Evolutionary conservation across 2,329 filamentous ascomycete species (phyloP).

Genomic region (Monosporascus cannonballus): DNA sequence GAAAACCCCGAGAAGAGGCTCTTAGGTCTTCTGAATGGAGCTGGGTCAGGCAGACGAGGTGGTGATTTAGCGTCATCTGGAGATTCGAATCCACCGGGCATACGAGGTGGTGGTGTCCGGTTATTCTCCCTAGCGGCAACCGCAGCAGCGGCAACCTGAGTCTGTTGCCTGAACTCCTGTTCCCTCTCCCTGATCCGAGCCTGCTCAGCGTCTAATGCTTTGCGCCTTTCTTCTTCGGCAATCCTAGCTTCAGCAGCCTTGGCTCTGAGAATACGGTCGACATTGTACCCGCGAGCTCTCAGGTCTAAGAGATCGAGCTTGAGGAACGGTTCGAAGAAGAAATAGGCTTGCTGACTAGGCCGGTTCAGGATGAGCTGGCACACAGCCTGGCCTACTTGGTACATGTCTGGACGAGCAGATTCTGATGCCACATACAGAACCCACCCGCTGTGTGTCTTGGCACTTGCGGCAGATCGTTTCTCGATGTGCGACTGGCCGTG

Average conservation of each 20-base stretch:
- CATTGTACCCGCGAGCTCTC: conserved; percentile 87
- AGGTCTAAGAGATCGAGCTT: conserved; percentile 78
- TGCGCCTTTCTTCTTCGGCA: conserved; percentile 74
- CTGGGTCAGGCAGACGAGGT: conserved; percentile 25
- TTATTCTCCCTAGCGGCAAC: conserved; percentile 32
- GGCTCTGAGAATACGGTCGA: conserved; percentile 83
- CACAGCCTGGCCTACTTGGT: conserved; percentile 85
- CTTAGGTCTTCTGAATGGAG: conserved; percentile 38
- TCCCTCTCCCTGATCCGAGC: conserved; percentile 55
- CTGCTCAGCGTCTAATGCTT: conserved; percentile 67
- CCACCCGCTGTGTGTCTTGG: conserved; percentile 47
- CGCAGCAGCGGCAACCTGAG: conserved; percentile 31
- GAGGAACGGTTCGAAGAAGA: conserved; percentile 87
- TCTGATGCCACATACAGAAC: conserved; percentile 71
- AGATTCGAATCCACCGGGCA: conserved; percentile 66
- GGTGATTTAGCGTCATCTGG: conserved; percentile 12
- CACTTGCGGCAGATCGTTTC: conserved; percentile 67
- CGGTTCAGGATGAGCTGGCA: conserved; percentile 74
- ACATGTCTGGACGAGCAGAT: conserved; percentile 64
- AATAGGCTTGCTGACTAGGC: conserved; percentile 80
- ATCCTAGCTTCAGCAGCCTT: conserved; percentile 85
- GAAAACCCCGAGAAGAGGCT: conserved; percentile 64
- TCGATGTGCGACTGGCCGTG: conserved; percentile 65
- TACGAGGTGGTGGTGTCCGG: conserved; percentile 40
- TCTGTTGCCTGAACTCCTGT: conserved; percentile 40